Base-by-base conservation (phyloP, 345 rosid species). In the Corchorus capsularis region DNA sequence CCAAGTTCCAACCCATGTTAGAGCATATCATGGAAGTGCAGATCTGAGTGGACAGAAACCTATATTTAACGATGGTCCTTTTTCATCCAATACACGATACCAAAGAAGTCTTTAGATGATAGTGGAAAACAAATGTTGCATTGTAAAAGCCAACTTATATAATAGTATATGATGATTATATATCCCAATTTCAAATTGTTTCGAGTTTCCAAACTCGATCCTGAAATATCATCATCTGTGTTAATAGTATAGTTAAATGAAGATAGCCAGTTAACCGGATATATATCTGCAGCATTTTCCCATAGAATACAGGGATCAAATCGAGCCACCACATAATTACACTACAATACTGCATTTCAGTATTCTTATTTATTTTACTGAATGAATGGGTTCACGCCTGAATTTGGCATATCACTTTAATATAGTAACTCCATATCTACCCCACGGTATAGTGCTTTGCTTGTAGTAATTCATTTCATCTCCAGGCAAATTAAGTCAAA, bases 11-110 rank as follows among this genome's bases (percentile, higher is more conserved):
- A 73, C 80, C 20, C 82, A 80, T 79, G 79, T 85, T 61, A 83
- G 82, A 83, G 78, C 83, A 63, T 85, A 74, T 78, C 92, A 63
- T 79, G 88, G 85, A 80, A 92, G 87, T 81, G 91, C 87, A 69
- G 91, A 84, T 68, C 72, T 84, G 68, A 49, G 63, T 0, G 77
- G 78, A 19, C 82, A 73, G 22, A 86, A 66, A 54, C 83, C 80
- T 1, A 52, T 66, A 13, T 79, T 77, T 34, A 57, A 83, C 70
- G 83, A 82, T 35, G 13, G 37, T 41, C 85, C 84, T 64, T 75
- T 46, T 73, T 60, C 80, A 15, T 53, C 80, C 35, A 78, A 75
- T 63, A 75, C 73, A 2, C 84, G 87, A 8, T 84, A 83, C 83
- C 89, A 85, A 41, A 84, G 89, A 78, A 87, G 91, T 74, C 68